A percentile compares a stretch with the other conserved stretches of the same genome.
Conservation (phyloP, 192 early-diverging fungal species). For the Globomyces pollinis-pini region DNA sequence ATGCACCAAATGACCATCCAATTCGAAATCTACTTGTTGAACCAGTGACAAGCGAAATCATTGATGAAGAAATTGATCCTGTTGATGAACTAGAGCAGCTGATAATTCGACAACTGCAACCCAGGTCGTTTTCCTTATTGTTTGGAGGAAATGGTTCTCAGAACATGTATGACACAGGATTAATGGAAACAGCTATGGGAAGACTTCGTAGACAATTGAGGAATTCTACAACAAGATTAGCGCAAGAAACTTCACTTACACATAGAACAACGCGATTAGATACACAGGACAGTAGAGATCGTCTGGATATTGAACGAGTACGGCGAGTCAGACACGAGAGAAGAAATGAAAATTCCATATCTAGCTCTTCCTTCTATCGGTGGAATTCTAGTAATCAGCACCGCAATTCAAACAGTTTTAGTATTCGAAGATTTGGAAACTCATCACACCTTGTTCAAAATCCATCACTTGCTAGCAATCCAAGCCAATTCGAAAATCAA, state of each 20-base stretch:
- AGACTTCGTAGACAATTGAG: slow-evolving; percentile 3
- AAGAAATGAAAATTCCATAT: slow-evolving; percentile 3
- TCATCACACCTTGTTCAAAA: no score
- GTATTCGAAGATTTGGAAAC: no score
- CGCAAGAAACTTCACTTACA: neutral
- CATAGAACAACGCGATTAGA: neutral
- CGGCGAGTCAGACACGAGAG: neutral
- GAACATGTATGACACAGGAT: neutral
- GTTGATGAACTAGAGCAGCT: neutral
- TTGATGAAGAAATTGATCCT: neutral
- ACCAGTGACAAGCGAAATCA: neutral
- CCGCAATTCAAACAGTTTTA: no score
- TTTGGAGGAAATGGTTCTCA: neutral
- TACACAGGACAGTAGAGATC: neutral
- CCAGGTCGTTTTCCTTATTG: neutral
- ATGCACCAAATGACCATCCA: slow-evolving; percentile 1
- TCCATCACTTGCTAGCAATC: no score
- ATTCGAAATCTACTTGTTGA: neutral
- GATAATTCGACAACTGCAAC: slow-evolving; percentile 5
- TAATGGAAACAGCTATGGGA: slow-evolving; percentile 7
- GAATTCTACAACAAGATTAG: neutral
- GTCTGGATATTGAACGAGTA: neutral
- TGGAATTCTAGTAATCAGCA: neutral
- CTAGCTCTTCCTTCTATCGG: neutral
- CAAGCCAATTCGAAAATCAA: no score